phyloP scores from a whole-genome alignment of 2,329 filamentous ascomycete genomes.

The Fusarium siculi region DNA sequence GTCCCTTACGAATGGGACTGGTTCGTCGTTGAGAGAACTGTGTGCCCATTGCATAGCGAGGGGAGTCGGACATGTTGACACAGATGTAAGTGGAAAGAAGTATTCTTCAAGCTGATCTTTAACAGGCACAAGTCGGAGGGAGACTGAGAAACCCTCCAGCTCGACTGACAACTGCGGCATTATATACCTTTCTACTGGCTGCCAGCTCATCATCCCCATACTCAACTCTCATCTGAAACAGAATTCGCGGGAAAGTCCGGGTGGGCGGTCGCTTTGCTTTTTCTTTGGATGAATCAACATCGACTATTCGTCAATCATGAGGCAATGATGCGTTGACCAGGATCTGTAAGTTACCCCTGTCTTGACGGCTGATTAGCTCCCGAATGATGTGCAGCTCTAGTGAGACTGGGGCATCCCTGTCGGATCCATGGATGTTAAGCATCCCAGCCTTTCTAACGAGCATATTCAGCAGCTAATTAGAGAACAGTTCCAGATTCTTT shows the following conservation, averaged over 20 bases:
- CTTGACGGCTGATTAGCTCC: conserved; percentile 3
- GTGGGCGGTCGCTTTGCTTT: neutral
- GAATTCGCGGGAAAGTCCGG: conserved; percentile 4
- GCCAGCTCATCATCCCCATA: neutral
- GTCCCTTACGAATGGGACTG: conserved; percentile 30
- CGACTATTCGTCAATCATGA: neutral
- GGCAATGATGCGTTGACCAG: neutral
- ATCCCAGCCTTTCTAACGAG: neutral
- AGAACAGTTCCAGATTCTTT: neutral
- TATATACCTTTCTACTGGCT: neutral
- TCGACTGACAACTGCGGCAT: neutral
- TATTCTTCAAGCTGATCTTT: neutral
- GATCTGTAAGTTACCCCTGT: conserved; percentile 3
- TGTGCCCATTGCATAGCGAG: conserved; percentile 41
- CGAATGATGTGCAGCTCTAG: conserved; percentile 14
- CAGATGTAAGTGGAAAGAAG: neutral
- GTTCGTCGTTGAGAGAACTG: conserved; percentile 31
- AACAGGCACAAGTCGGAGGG: neutral
- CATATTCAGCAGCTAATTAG: neutral
- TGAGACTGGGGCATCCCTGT: conserved; percentile 1
- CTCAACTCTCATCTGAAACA: neutral
- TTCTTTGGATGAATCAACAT: neutral
- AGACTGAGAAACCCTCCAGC: neutral
- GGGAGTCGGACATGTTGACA: conserved; percentile 15
- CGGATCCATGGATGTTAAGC: neutral